Evolutionary conservation across 2,329 filamentous ascomycete genomes (phyloP), one percentile per base, ranked within the genome.

Genomic region (Aspergillus niger): DNA sequence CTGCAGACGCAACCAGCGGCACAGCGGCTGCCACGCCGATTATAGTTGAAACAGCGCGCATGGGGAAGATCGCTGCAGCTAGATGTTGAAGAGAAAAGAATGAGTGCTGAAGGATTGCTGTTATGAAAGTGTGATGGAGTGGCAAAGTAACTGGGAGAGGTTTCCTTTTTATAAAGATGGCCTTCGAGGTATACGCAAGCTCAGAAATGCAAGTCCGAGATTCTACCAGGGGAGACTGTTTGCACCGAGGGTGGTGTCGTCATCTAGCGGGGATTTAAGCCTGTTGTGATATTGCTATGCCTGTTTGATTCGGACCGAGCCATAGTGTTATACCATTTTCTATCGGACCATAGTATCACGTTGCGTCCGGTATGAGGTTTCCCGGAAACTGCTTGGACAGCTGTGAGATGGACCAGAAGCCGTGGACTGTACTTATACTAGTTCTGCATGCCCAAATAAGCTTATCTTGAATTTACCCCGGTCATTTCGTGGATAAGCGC

Each of bases 21-120:
- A 28, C 51, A 26, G 32, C 26, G 38, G 52, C 52, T 22, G 52
- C 26, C 39, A 55, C 38, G 38, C 39, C 52, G n/a, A 38, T 38
- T 8, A 55, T 10, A 20, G 52, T 55, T 8, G 52, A 55, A 43
- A 55, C 17, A 17, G 41, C 38, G n/a, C 41, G 52, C 52, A 55
- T 55, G 26, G 15, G 22, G 15, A 44, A n/a, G 52, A 15, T 51
- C n/a, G 48, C 1, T 36, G 32, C 32, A 36, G 32, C 32, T 5
- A 36, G 6, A 26, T 52, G n/a, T 2, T 13, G 10, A 22, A n/a
- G 38, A 44, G 5, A 17, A 43, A 15, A 20, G 15, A 13, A 13
- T n/a, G n/a, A n/a, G 3, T 10, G 17, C 28, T 7, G 52, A 15
- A 41, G n/a, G 41, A 24, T 44, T 17, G 5, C 8, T 20, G 41